Conservation (phyloP, 1,139 yeast genomes). For the Saccharomyces hybrid region DNA sequence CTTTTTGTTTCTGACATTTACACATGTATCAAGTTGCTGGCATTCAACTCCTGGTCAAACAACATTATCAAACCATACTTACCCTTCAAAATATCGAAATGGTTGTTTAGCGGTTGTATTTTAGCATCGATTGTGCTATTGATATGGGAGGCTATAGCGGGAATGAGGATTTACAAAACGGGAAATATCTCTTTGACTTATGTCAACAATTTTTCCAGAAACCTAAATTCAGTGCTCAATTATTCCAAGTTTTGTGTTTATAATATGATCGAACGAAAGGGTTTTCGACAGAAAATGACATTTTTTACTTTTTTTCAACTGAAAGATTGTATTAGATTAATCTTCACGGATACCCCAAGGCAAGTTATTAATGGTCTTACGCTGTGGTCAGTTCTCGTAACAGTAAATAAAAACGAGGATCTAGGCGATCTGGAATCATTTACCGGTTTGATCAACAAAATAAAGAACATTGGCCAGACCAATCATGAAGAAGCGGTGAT, state of each 20-base stretch:
- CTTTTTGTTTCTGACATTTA: conserved; percentile 68
- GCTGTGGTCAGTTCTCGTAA: conserved; percentile 42
- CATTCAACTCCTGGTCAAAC: conserved; percentile 67
- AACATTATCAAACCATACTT: conserved; percentile 44
- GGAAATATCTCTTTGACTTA: conserved; percentile 65
- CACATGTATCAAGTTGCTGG: conserved; percentile 68
- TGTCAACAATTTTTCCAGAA: conserved; percentile 57
- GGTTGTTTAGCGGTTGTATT: conserved; percentile 82
- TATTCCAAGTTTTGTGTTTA: conserved; percentile 70
- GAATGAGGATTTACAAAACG: conserved; percentile 42
- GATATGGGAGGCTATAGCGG: conserved; percentile 52
- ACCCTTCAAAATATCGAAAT: conserved; percentile 58
- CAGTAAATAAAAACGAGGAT: conserved; percentile 31
- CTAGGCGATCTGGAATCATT: conserved; percentile 19
- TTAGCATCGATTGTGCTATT: conserved; percentile 57
- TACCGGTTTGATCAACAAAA: conserved; percentile 47
- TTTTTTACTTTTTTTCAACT: conserved; percentile 61
- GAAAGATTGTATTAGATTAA: conserved; percentile 53
- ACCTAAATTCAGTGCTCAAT: conserved; percentile 45
- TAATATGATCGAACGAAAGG: conserved; percentile 55
- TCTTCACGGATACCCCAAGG: conserved; percentile 81
- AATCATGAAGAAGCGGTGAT: conserved; percentile 62
- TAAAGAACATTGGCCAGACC: conserved; percentile 50
- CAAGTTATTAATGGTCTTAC: conserved; percentile 78
- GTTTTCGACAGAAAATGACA: conserved; percentile 59